Conservation (phyloP, 805 yeast genomes). For the Candida railenensis region DNA sequence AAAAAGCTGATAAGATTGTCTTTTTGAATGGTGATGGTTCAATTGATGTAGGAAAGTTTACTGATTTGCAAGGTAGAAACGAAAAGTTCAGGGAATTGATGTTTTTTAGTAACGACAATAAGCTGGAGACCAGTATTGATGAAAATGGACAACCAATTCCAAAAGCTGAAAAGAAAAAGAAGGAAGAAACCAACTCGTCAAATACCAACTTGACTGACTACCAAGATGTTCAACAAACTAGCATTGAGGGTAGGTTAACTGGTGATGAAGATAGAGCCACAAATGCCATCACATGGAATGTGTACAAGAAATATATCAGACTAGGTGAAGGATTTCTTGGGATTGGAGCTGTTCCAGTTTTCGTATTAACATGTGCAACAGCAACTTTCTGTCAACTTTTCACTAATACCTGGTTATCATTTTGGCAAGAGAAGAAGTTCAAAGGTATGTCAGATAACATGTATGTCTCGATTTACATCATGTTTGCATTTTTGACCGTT, state of each 20-base stretch:
- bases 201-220: constrained; percentile 1
- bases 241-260: constrained; percentile 28
- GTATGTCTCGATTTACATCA: constrained; percentile 35
- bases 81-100: constrained; percentile 50
- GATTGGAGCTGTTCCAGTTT: constrained; percentile 29
- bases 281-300: constrained; percentile 39
- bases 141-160: constrained; percentile 31
- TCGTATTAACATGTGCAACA: constrained; percentile 28
- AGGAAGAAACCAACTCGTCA: constrained; percentile 5
- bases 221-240: constrained; percentile 3
- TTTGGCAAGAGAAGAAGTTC: constrained; percentile 38
- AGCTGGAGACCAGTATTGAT: constrained; percentile 16
- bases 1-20: constrained; percentile 36
- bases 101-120: constrained; percentile 36
- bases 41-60: constrained; percentile 35
- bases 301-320: constrained; percentile 35
- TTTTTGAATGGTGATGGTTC: constrained; percentile 43
- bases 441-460: constrained; percentile 23
- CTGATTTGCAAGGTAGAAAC: constrained; percentile 35
- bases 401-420: constrained; percentile 46
- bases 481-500: constrained; percentile 37
- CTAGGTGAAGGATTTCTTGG: constrained; percentile 41
- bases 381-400: constrained; percentile 42
- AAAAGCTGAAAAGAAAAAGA: constrained; percentile 12
- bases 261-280: constrained; percentile 37